Evolutionary conservation across 2,329 filamentous ascomycete species (phyloP), one percentile per base, ranked within the genome.

Genomic region (Metarhizium sp.): DNA sequence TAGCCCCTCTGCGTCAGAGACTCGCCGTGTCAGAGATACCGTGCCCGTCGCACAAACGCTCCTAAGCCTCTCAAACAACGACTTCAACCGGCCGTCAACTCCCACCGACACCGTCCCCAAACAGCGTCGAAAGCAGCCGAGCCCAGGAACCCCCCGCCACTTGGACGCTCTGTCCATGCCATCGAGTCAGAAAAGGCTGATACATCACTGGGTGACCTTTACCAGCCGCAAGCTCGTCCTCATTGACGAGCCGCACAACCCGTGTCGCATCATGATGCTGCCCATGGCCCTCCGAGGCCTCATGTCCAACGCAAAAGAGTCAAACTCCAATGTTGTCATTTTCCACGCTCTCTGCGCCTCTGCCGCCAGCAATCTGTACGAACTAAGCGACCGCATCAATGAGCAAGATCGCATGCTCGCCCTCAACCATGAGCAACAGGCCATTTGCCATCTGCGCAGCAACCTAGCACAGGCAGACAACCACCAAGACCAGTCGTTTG

Each of bases 311-410:
- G 57, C 58, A 2, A 45, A 54, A 2, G 57, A 57, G 16, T 64
- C 61, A 13, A 63, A 55, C 13, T 57, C 62, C 18, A 55, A 64
- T 40, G 57, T 64, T 4, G 60, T 59, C 20, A 61, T 59, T 2
- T 64, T 64, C 48, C 63, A 64, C 36, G 63, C 62, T 38, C 52
- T 64, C 16, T 64, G 73, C 16, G 70, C 75, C 0, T 71, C 70
- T 4, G 72, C 73, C 4, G 70, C 71, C 0, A 71, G 73, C 51
- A 65, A 69, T 18, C 57, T 74, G 0, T 72, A 70, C 57, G 73
- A 73, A 66, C 69, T 75, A 47, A 69, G 72, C 1, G 57, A 57
- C 6, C 50, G 57, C 3, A 38, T 34, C 11, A 45, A 40, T 7
- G 58, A 60, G 4, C 38, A 60, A 29, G 61, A 64, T 32, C 58